phyloP scores from a whole-genome alignment of 176 grass and related monocot genomes.

The Zoysia japonica region DNA sequence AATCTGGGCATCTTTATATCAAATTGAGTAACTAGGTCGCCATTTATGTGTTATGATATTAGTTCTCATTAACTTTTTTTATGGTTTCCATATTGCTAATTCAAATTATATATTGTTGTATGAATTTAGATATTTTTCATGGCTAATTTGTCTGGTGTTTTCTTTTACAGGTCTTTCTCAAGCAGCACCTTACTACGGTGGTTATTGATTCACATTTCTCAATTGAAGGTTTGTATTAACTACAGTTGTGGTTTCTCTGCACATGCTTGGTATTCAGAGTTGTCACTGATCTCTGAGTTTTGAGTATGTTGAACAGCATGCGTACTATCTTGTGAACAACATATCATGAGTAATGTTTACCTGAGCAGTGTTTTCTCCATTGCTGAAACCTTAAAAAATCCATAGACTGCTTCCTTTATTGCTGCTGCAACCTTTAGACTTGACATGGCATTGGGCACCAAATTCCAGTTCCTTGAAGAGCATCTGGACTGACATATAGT shows the following conservation, averaged over 20 bases:
- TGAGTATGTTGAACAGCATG: not conserved
- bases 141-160: conserved; percentile 3
- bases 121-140: not conserved
- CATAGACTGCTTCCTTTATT: too few species aligned
- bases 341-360: conserved; percentile 5
- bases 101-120: not conserved
- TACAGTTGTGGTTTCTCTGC: not conserved
- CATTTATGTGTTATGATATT: not conserved
- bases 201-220: conserved; percentile 94
- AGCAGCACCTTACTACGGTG: conserved; percentile 80
- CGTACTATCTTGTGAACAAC: not conserved
- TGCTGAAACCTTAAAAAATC: not conserved
- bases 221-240: conserved; percentile 62
- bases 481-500: conserved; percentile 8
- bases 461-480: conserved; percentile 14
- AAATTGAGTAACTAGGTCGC: conserved; percentile 17
- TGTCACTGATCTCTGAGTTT: not conserved
- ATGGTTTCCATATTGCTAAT: not conserved
- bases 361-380: not conserved
- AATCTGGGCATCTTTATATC: conserved; percentile 7
- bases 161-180: conserved; percentile 79
- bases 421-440: not conserved
- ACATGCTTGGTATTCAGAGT: conserved; percentile 21
- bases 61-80: not conserved
- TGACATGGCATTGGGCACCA: not conserved